Evolutionary conservation across 495 filamentous ascomycete genomes (phyloP), one percentile per base, ranked within the genome.

Genomic region (Alectoria sarmentosa): DNA sequence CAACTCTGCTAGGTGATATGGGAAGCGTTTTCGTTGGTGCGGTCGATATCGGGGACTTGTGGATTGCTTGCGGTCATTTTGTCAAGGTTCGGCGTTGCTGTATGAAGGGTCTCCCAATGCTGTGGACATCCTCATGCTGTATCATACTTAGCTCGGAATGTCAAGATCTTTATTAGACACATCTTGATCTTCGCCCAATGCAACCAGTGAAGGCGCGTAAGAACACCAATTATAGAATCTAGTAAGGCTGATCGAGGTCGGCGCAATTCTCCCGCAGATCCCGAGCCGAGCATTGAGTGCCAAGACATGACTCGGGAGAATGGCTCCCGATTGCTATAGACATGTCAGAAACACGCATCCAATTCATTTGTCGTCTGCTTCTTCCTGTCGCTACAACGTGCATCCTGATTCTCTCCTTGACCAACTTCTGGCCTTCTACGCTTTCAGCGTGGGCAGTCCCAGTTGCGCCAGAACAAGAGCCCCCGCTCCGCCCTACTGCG

Each of bases 271-370:
- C 41, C 37, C 15, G 61, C 49, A 56, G 61, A 63, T 63, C 61
- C 48, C 61, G 61, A 63, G 36, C 48, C n/a, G n/a, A n/a, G n/a
- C n/a, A 9, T 7, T 23, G 44, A 49, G 14, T 30, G 52, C 30
- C 49, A 54, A 54, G 49, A 54, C 14, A 32, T 54, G 49, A 8
- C 19, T 30, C 49, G 49, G 49, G 32, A 54, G 15, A 54, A 32
- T 6, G 49, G 49, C 13, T 30, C 49, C 49, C 46, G 46, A 49
- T 49, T 5, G n/a, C n/a, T n/a, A 32, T 32, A 36, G 5, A 32
- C 15, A 55, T 5, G 5, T 34, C 52, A 19, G 8, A 54, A 15
- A 54, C 52, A 55, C 1, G 1, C 17, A 34, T 23, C 5, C 52
- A 55, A 34, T 21, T 55, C 30, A 55, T 32, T 55, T 34, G 13